These are phyloP conservation scores for Coemansia sp. DNA, from an alignment of 192 early-diverging fungal species.

Conservation along the genomic window DNA sequence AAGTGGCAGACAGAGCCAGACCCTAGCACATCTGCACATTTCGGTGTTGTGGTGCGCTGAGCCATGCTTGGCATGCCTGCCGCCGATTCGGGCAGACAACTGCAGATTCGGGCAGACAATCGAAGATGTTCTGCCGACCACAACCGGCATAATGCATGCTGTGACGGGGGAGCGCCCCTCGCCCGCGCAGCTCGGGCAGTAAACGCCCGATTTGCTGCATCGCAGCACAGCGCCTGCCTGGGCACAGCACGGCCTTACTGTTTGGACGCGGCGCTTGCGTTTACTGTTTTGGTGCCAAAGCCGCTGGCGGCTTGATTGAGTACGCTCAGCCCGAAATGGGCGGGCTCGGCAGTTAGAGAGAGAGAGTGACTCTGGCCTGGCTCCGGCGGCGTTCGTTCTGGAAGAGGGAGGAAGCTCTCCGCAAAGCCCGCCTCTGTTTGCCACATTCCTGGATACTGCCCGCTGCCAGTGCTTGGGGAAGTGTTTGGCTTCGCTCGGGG, in stretches of 20 bases:
- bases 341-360: neutral
- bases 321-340: neutral
- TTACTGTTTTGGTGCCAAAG: constrained; percentile 7
- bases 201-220: constrained; percentile 6
- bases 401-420: constrained; percentile 4
- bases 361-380: too few species aligned
- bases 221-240: neutral
- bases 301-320: constrained; percentile 6
- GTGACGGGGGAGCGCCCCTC: constrained; percentile 3
- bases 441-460: constrained; percentile 32
- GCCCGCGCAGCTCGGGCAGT: constrained; percentile 6
- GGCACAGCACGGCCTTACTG: constrained; percentile 1
- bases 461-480: neutral
- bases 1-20: neutral
- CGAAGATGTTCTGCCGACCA: constrained; percentile 3
- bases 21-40: neutral
- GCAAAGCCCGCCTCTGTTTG: neutral
- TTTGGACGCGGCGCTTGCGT: constrained; percentile 3
- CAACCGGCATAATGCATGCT: constrained; percentile 1
- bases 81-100: neutral
- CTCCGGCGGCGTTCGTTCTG: neutral
- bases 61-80: neutral
- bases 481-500: neutral
- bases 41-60: neutral
- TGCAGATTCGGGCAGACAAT: constrained; percentile 7